Base-by-base conservation (phyloP, 192 early-diverging fungal genomes). In the Chytriomyces sp. region DNA sequence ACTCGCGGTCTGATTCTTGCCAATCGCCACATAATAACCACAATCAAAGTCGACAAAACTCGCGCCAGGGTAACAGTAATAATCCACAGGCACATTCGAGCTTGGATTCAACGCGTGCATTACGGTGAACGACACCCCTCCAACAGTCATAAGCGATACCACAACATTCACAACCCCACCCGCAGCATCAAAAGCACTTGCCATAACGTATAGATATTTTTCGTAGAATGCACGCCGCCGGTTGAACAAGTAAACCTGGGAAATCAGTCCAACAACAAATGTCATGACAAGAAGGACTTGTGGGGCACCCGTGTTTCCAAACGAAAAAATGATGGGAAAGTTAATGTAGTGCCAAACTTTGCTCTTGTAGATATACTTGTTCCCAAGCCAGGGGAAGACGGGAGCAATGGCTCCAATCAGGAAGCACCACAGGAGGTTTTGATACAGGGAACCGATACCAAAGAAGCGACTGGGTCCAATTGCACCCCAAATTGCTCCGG, bases 401-500 rank as follows among this genome's bases (percentile, higher is more conserved):
- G 86, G 86, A 3, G 76, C 57, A 8, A 83, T 50, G 2, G 77
- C 26, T 16, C 85, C 85, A 60, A 78, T 45, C 10, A 70, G 68
- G 67, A 82, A 78, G 48, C 72, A 63, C 76, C 75, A 83, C 7
- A 80, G 48, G 61, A 83, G 18, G 10, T 50, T 50, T 43, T 35
- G 23, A 75, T 85, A 81, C 1, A 74, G 57, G 7, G 84, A 76
- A 11, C 70, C 77, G 44, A 72, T 45, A 49, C 83, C 83, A 75
- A 93, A 92, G 84, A 92, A 87, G 24, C 87, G 83, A 13, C 59
- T 67, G n/a, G 93, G 91, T 45, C 90, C 91, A 69, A 94, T 91
- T 13, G 89, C 84, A 23, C 92, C 92, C 92, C 91, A 94, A 57
- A 94, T 89, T 61, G 88, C 78, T 8, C 84, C 90, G 50, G 88